Conservation (phyloP, 2,329 filamentous ascomycete species). For the Grosmannia huntii region DNA sequence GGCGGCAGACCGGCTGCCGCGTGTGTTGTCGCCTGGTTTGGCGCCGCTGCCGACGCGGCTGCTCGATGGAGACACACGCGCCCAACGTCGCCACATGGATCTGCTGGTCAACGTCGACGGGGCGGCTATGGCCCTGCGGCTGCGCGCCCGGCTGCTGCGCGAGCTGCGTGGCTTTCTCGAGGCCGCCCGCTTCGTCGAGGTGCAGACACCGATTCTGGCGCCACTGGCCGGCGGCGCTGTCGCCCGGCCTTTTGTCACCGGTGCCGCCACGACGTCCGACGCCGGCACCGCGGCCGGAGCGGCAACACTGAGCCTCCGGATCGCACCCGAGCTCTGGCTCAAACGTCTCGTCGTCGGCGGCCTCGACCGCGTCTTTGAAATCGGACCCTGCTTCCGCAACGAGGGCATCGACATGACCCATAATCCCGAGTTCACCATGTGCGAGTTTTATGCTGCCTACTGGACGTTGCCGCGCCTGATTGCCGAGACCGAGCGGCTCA, state of each 20-base stretch:
- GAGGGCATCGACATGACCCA: slow-evolving; percentile 85
- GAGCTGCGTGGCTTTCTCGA: slow-evolving; percentile 64
- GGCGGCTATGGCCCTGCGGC: slow-evolving; percentile 46
- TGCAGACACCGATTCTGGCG: slow-evolving; percentile 80
- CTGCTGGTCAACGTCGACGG: slow-evolving; percentile 62
- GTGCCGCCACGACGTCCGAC: slow-evolving; percentile 49
- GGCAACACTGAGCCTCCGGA: slow-evolving; percentile 54
- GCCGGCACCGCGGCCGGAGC: background rate
- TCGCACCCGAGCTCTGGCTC: slow-evolving; percentile 90
- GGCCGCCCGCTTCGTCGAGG: slow-evolving; percentile 63
- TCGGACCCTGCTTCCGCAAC: slow-evolving; percentile 85
- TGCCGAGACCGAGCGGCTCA: slow-evolving; percentile 57
- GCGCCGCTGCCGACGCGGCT: slow-evolving; percentile 65
- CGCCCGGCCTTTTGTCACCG: slow-evolving; percentile 74
- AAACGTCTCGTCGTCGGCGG: slow-evolving; percentile 86
- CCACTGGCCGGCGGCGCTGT: slow-evolving; percentile 74
- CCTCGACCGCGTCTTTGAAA: slow-evolving; percentile 81
- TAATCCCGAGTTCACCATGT: slow-evolving; percentile 95
- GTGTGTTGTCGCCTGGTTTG: slow-evolving; percentile 63
- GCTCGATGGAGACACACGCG: slow-evolving; percentile 56
- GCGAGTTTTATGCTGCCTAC: slow-evolving; percentile 90
- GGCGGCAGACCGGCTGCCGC: slow-evolving; percentile 52
- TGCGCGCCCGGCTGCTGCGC: slow-evolving; percentile 63
- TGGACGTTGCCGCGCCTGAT: slow-evolving; percentile 66
- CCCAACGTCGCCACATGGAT: slow-evolving; percentile 72